Conservation (phyloP, 495 filamentous ascomycete species). For the Aspergillus sclerotioniger region DNA sequence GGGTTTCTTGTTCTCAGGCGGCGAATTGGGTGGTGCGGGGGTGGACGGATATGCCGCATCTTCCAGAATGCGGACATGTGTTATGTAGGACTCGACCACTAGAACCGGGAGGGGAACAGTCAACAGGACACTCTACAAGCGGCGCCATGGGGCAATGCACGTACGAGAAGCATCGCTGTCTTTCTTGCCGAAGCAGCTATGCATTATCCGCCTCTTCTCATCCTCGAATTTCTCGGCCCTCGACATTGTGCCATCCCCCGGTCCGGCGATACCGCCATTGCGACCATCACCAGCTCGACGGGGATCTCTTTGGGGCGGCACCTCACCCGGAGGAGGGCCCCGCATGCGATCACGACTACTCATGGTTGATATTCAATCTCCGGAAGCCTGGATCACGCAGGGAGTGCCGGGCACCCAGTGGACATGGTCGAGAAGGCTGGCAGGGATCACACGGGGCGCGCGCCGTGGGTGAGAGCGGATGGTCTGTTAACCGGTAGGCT, state of each 20-base stretch:
- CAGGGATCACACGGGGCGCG: slow-evolving; percentile 14
- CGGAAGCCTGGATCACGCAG: slow-evolving; percentile 29
- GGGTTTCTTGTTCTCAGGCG: slow-evolving; percentile 75
- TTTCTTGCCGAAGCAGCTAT: slow-evolving; percentile 86
- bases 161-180: slow-evolving; percentile 79
- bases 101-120: slow-evolving; percentile 13
- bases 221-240: slow-evolving; percentile 92
- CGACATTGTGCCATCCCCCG: slow-evolving; percentile 44
- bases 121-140: slow-evolving; percentile 10
- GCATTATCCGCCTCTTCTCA: slow-evolving; percentile 88
- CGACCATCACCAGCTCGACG: slow-evolving; percentile 36
- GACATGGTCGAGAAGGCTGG: slow-evolving; percentile 36
- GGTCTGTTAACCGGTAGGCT: not conserved
- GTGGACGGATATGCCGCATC: slow-evolving; percentile 77
- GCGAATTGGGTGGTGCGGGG: slow-evolving; percentile 74
- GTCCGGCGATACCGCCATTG: slow-evolving; percentile 24
- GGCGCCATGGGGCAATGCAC: slow-evolving; percentile 24
- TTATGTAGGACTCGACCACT: slow-evolving; percentile 97
- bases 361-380: slow-evolving; percentile 29
- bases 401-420: slow-evolving; percentile 31
- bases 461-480: not conserved
- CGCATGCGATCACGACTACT: slow-evolving; percentile 39
- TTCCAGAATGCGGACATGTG: slow-evolving; percentile 86
- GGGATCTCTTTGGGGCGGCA: slow-evolving; percentile 27
- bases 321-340: slow-evolving; percentile 29